phyloP scores from a whole-genome alignment of 2,329 filamentous ascomycete genomes.

The Bipolaris victoriae region DNA sequence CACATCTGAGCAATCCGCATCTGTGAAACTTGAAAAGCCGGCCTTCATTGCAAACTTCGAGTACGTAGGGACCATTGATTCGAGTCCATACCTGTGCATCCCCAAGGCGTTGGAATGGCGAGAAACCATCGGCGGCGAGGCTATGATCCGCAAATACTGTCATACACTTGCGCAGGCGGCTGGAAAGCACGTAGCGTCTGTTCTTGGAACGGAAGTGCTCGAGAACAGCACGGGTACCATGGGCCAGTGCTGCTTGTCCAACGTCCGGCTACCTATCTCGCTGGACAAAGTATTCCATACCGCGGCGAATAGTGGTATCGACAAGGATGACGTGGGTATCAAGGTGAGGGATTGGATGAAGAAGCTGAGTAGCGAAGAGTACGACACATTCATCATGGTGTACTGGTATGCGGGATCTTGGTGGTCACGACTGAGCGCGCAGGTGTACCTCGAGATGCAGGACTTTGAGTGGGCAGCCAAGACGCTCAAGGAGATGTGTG shows the following conservation, averaged over 20 bases:
- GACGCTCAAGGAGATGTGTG: conserved; percentile 64
- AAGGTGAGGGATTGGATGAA: conserved; percentile 52
- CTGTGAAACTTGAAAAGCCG: conserved; percentile 54
- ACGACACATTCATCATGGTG: conserved; percentile 74
- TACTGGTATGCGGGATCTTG: conserved; percentile 66
- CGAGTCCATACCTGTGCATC: conserved; percentile 72
- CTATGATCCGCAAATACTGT: conserved; percentile 69
- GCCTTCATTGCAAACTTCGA: conserved; percentile 74
- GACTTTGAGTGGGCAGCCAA: conserved; percentile 77
- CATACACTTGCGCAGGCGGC: conserved; percentile 68
- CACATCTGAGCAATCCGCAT: conserved; percentile 2
- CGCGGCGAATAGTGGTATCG: conserved; percentile 25
- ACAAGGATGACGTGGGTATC: conserved; percentile 26
- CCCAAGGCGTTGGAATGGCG: conserved; percentile 76
- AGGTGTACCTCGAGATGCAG: conserved; percentile 79
- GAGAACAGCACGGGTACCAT: conserved; percentile 69
- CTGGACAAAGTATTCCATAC: conserved; percentile 39
- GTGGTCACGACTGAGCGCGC: conserved; percentile 78
- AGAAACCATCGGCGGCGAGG: conserved; percentile 73
- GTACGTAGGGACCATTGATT: conserved; percentile 78
- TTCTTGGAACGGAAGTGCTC: conserved; percentile 73
- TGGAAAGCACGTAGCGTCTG: conserved; percentile 64
- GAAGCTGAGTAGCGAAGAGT: conserved; percentile 57
- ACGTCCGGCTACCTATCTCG: conserved; percentile 73
- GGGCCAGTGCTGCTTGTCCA: conserved; percentile 72